phyloP scores from a whole-genome alignment of 2,329 filamentous ascomycete genomes.

The Monilinia fructigena region DNA sequence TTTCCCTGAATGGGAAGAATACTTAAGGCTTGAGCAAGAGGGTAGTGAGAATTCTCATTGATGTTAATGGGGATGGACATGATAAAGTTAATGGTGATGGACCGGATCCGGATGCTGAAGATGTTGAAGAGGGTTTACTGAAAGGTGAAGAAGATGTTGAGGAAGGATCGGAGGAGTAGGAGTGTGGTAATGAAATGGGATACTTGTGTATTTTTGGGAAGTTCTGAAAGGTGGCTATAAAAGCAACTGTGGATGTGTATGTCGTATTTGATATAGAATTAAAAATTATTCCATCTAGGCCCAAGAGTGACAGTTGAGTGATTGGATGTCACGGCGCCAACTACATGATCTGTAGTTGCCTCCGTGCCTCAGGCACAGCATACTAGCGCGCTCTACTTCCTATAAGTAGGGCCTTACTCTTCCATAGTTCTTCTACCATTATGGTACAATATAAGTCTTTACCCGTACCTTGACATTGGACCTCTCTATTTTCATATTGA shows the following conservation, averaged over 20 bases:
- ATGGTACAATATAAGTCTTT: too few relatives aligned
- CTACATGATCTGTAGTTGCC: too few relatives aligned
- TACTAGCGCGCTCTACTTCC: too few relatives aligned
- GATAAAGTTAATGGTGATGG: constrained; percentile 30
- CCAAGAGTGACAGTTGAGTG: background rate
- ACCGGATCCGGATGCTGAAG: constrained; percentile 31
- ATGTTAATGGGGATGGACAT: constrained; percentile 33
- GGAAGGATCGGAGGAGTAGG: constrained; percentile 13
- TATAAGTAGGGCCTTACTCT: too few relatives aligned
- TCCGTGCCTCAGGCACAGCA: too few relatives aligned
- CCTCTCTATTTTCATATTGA: too few relatives aligned
- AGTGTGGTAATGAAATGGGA: background rate
- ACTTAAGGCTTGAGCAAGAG: constrained; percentile 75
- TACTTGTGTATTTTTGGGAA: background rate
- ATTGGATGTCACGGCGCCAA: too few relatives aligned
- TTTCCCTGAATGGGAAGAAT: constrained; percentile 96
- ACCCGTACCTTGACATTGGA: too few relatives aligned
- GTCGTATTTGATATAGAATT: background rate
- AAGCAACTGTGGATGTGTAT: too few relatives aligned
- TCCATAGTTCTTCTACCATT: too few relatives aligned
- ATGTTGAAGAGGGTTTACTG: constrained; percentile 27
- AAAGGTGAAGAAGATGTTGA: constrained; percentile 14
- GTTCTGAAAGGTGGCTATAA: background rate
- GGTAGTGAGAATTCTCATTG: constrained; percentile 45
- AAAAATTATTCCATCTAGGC: too few relatives aligned